Base-by-base conservation (phyloP, 1,284 basidiomycete genomes). In the Peniophora sp. region DNA sequence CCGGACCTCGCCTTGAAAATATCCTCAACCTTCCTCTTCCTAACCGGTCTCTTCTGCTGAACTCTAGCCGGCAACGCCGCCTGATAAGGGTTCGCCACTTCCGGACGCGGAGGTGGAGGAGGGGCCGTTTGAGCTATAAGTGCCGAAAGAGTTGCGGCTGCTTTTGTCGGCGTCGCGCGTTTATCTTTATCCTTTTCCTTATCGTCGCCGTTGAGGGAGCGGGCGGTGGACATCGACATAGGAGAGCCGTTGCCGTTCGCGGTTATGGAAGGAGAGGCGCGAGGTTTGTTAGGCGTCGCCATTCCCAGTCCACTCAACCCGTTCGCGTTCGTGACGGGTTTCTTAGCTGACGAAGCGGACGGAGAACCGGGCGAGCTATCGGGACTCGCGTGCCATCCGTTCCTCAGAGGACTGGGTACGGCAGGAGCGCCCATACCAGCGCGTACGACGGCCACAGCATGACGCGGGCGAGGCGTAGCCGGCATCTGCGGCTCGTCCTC, bases 51-150 rank as follows among this genome's bases (percentile, higher is more conserved):
- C 53, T 74, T 73, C 27, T 66, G 62, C 20, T 63, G 60, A 5
- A 69, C 60, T 9, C 63, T 62, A 59, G 83, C 73, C 22, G 81
- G 81, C 58, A 74, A 81, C 12, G 78, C 77, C 22, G 75, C 73
- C 61, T 87, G 80, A 59, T 88, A 88, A 0, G 85, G 85, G 60
- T 88, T 88, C 44, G 74, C 75, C 22, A 86, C 70, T 56, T 83
- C 84, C 10, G 78, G 74, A 54, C 72, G 81, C 62, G 77, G 81
- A 17, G 73, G 69, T 61, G 77, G 81, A 17, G 73, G 69, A 2
- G 80, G 82, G 0, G 81, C 81, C 2, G 74, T 79, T 55, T 81
- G 79, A 62, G 82, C 82, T 56, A 89, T 80, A 36, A 87, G 69
- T 52, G 79, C 78, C 8, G 79, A 68, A 75, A 86, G 79, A 52